Conservation (phyloP, 2,329 filamentous ascomycete species). For the Harringtonia lauricola region DNA sequence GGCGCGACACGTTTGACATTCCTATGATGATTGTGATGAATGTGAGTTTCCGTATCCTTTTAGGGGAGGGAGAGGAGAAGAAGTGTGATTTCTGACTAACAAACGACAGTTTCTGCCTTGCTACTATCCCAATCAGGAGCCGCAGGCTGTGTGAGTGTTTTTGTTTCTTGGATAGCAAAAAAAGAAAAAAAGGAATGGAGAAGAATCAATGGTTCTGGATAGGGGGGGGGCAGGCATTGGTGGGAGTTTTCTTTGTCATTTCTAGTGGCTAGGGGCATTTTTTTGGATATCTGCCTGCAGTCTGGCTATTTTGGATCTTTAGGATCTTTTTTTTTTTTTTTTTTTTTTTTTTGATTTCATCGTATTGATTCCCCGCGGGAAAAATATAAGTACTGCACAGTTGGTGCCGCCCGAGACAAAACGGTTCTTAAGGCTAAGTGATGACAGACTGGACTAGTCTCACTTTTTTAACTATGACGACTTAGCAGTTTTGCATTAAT, state of each 20-base stretch:
- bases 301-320: neutral
- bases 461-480: too few relatives aligned
- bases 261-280: too few relatives aligned
- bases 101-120: slow-evolving; percentile 42
- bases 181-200: neutral
- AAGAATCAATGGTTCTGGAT: neutral
- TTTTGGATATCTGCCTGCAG: too few relatives aligned
- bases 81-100: slow-evolving; percentile 5
- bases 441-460: too few relatives aligned
- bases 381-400: too few relatives aligned
- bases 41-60: slow-evolving; percentile 46
- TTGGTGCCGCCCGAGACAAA: too few relatives aligned
- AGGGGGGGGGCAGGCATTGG: slow-evolving; percentile 6
- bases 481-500: too few relatives aligned
- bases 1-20: slow-evolving; percentile 94
- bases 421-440: too few relatives aligned
- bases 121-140: slow-evolving; percentile 46
- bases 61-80: too few relatives aligned
- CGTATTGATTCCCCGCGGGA: neutral
- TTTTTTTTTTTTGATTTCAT: too few relatives aligned
- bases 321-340: neutral
- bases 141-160: slow-evolving; percentile 35
- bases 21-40: slow-evolving; percentile 98
- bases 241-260: slow-evolving; percentile 5
- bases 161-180: neutral